A percentile compares a stretch with the other conserved stretches of the same genome.
These are phyloP conservation scores for Pharnaceum exiguum DNA, from an alignment of 148 eudicot species.

Conservation along the genomic window DNA sequence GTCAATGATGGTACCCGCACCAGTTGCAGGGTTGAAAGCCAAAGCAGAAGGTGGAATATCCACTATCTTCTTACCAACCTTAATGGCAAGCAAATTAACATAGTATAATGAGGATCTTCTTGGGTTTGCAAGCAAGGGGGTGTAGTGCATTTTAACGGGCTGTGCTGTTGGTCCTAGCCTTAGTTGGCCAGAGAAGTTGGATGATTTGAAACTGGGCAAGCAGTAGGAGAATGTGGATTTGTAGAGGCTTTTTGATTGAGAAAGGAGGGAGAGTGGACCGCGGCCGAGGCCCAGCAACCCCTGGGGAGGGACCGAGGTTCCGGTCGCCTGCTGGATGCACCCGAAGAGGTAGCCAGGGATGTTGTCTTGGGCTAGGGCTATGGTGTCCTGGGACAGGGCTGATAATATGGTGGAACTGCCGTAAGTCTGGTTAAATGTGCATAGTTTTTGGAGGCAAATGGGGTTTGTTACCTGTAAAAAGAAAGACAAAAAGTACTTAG, in stretches of 20 bases:
- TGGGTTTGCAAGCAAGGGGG: constrained; percentile 67
- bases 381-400: constrained; percentile 56
- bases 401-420: constrained; percentile 64
- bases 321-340: constrained; percentile 54
- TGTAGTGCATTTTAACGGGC: constrained; percentile 54
- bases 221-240: constrained; percentile 81
- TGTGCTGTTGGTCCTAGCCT: constrained; percentile 68
- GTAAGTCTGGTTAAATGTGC: constrained; percentile 66
- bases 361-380: constrained; percentile 60
- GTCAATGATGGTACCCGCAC: constrained; percentile 83
- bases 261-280: constrained; percentile 62
- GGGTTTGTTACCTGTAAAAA: constrained; percentile 53
- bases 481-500: not conserved
- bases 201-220: constrained; percentile 58
- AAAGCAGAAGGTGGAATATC: constrained; percentile 58
- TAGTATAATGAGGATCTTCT: constrained; percentile 76
- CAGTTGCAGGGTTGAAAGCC: constrained; percentile 70
- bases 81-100: constrained; percentile 66
- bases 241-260: constrained; percentile 60
- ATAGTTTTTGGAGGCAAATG: constrained; percentile 33
- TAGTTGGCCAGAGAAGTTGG: constrained; percentile 58
- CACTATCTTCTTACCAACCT: constrained; percentile 54
- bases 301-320: constrained; percentile 60
- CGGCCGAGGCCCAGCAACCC: constrained; percentile 81
- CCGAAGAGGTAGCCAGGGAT: constrained; percentile 62